Evolutionary conservation across 345 rosid genomes (phyloP), one percentile per base, ranked within the genome.

Genomic region (Euphorbia tirucalli): DNA sequence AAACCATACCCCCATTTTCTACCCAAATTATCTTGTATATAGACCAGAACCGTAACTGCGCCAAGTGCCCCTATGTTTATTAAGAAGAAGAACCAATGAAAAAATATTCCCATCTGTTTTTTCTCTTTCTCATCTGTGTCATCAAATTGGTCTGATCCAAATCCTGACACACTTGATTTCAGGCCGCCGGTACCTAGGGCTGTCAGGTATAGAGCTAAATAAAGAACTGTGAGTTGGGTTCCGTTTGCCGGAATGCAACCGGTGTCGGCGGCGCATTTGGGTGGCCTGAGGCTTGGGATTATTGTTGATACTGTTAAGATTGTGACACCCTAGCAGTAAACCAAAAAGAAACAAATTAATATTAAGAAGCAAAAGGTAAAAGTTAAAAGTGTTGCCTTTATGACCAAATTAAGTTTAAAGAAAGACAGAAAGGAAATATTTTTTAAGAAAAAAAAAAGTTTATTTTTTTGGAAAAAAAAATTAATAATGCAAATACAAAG

Each of bases 121-220:
- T 74, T 75, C 78, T 95, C 99, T 28, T 71, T 72, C 2, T 76
- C 81, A 74, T 95, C 90, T 0, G 84, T 78, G 9, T 95, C 99
- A 54, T 92, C 92, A 76, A 95, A 95, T 35, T 95, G 99, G 77
- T 95, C 99, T 0, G 99, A 95, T 0, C 96, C 97, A 43, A 95
- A 95, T 3, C 99, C 99, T 0, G 99, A 95, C 2, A 95, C 97
- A 65, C 99, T 95, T 22, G 99, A 92, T 78, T 95, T 95, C 56
- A 95, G 84, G 0, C 99, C 97, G 2, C 99, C 99, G 1, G 97
- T 95, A 52, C 99, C 99, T 0, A 92, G 87, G 28, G 99, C 99
- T 0, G 90, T 83, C 7, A 91, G 74, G 83, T 95, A 95, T 39
- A 95, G 84, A 18, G 97, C 97, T 55, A 83, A 27, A 72, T 95